Percentiles rank a stretch among this genome's conserved stretches.
phyloP scores from a whole-genome alignment of 805 yeast species.

The Schwanniomyces vanrijiae region DNA sequence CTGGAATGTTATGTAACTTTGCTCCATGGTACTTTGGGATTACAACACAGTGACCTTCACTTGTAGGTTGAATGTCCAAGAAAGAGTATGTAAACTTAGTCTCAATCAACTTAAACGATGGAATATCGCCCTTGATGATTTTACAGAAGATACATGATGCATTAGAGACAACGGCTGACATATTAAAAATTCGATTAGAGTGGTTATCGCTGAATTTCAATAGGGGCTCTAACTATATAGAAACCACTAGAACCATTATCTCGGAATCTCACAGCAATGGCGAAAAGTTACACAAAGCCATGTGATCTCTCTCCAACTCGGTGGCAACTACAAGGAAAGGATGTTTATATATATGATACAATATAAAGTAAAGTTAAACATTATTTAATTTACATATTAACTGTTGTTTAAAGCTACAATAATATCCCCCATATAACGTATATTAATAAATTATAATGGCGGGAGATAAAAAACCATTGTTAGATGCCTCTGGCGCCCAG shows the following conservation, averaged over 20 bases:
- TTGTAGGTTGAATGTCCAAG: constrained; percentile 89
- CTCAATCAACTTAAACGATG: constrained; percentile 86
- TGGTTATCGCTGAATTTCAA: background rate
- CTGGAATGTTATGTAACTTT: constrained; percentile 88
- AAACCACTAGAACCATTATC: constrained; percentile 1
- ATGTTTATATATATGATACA: background rate
- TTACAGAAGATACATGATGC: constrained; percentile 81
- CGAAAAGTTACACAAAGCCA: constrained; percentile 7
- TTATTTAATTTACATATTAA: background rate
- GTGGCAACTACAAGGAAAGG: constrained; percentile 4
- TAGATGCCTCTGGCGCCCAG: constrained; percentile 66
- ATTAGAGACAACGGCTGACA: constrained; percentile 5
- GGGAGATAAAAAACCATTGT: constrained; percentile 36
- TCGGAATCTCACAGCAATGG: background rate
- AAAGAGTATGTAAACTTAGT: constrained; percentile 81
- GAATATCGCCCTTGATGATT: constrained; percentile 93
- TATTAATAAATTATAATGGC: constrained; percentile 4
- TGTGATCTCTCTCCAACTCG: constrained; percentile 1
- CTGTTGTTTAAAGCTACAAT: background rate
- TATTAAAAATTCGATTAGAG: background rate
- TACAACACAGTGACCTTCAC: constrained; percentile 83
- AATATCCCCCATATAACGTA: background rate
- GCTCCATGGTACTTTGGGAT: constrained; percentile 96
- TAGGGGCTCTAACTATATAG: background rate
- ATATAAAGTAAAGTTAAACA: background rate